Conservation (phyloP, 192 early-diverging fungal species). For the Entomortierella chlamydospora region DNA sequence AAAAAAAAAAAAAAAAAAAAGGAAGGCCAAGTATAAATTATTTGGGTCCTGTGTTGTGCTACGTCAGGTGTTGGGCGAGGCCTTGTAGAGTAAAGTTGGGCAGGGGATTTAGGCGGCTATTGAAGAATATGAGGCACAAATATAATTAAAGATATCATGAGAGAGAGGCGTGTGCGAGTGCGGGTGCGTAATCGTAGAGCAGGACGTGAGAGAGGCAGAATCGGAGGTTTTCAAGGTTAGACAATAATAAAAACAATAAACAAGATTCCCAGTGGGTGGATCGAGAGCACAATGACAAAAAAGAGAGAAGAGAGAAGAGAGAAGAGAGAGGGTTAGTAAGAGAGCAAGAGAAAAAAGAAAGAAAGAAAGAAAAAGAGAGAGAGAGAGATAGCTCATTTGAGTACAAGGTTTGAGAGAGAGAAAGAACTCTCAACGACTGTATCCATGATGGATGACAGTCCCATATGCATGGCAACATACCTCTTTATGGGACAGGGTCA, state of each 20-base stretch:
- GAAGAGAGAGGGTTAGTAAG: neutral
- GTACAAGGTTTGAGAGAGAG: neutral
- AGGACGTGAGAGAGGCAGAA: neutral
- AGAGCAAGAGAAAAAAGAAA: constrained; percentile 1
- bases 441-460: too few relatives aligned
- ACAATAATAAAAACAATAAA: neutral
- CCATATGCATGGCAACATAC: neutral
- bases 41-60: neutral
- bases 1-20: neutral
- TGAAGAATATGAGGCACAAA: too few relatives aligned
- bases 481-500: neutral
- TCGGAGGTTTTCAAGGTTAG: neutral
- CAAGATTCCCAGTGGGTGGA: neutral
- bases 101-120: too few relatives aligned
- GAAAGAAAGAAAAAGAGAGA: neutral
- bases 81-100: too few relatives aligned
- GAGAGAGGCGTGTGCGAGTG: neutral
- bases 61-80: neutral
- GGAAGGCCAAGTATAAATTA: neutral
- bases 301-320: neutral
- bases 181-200: neutral
- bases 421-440: too few relatives aligned
- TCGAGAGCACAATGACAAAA: neutral
- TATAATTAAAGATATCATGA: neutral
- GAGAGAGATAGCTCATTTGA: neutral